Evolutionary conservation across 2,329 filamentous ascomycete species (phyloP).

Genomic region (Amauroascus verrucosus): DNA sequence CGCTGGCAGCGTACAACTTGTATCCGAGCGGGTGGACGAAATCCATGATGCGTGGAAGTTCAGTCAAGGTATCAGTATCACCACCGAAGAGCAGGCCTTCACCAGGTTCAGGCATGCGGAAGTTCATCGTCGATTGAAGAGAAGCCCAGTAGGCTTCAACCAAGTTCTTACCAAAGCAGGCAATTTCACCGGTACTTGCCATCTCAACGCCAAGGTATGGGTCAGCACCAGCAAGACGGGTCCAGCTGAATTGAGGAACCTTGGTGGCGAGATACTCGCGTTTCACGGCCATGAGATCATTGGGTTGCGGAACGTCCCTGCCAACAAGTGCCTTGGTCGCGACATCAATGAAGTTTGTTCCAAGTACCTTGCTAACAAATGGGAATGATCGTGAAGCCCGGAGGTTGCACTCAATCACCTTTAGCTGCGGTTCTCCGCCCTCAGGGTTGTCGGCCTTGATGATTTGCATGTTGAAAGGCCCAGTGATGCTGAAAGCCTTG

Average conservation of each 20-base stretch:
- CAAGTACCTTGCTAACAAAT: conserved; percentile 94
- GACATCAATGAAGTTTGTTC: conserved; percentile 91
- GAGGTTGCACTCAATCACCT: conserved; percentile 97
- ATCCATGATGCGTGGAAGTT: conserved; percentile 70
- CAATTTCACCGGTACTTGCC: conserved; percentile 94
- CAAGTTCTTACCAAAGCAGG: conserved; percentile 93
- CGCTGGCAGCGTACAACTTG: conserved; percentile 80
- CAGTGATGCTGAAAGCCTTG: conserved; percentile 92
- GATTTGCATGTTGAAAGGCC: conserved; percentile 99
- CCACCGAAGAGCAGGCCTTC: conserved; percentile 94
- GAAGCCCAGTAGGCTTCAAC: conserved; percentile 97
- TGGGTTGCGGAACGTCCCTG: conserved; percentile 70
- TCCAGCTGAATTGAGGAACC: conserved; percentile 98
- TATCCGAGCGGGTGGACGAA: conserved; percentile 83
- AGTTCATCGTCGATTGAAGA: conserved; percentile 97
- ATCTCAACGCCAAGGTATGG: conserved; percentile 98
- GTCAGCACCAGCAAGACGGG: conserved; percentile 89
- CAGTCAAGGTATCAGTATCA: conserved; percentile 58
- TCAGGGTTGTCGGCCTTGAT: conserved; percentile 79
- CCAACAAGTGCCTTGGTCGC: conserved; percentile 87
- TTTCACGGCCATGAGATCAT: conserved; percentile 79
- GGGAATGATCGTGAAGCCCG: conserved; percentile 96
- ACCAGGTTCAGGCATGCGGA: conserved; percentile 87
- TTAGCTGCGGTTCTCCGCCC: conserved; percentile 64
- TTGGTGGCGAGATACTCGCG: conserved; percentile 93